Evolutionary conservation across 2,329 filamentous ascomycete genomes (phyloP), one percentile per base, ranked within the genome.

Genomic region (Sporothrix curviconia): DNA sequence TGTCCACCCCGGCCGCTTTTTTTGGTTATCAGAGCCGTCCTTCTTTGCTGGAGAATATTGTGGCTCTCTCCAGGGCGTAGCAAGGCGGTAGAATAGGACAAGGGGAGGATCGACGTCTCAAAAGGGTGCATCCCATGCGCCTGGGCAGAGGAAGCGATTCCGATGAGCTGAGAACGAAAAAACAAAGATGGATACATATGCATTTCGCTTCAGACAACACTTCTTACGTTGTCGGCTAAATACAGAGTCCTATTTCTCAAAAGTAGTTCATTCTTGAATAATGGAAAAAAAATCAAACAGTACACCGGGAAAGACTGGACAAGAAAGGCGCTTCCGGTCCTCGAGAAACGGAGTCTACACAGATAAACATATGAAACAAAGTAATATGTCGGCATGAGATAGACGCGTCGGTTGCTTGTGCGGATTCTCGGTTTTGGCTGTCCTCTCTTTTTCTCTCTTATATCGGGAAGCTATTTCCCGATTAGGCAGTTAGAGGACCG

Each of bases 401-500:
- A 25, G 15, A 4, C 28, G 22, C 11, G 14, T 37, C 43, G n/a
- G 19, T 14, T 37, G 32, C 32, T 8, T 15, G 7, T 40, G 22
- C 39, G n/a, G 22, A 7, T 17, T 28, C 22, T 28, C 22, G 34
- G 32, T 17, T 37, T 17, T 40, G 46, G 12, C 24, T 12, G 6
- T n/a, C 34, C 32, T 3, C 15, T 19, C 12, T 1, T 2, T 11
- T 22, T 51, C 19, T 51, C n/a, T n/a, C n/a, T n/a, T n/a, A n/a
- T 40, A 51, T 51, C 37, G 14, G n/a, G 14, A 14, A 15, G 9
- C 11, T 32, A 22, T 51, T 39, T 51, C 49, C 34, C 34, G 49
- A 51, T 39, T 51, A 51, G 49, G 49, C 32, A 51, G 34, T 51
- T 51, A 15, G n/a, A n/a, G n/a, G n/a, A n/a, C n/a, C n/a, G n/a